phyloP scores from a whole-genome alignment of 192 early-diverging fungal genomes.

The Phycomyces blakesleeanus region DNA sequence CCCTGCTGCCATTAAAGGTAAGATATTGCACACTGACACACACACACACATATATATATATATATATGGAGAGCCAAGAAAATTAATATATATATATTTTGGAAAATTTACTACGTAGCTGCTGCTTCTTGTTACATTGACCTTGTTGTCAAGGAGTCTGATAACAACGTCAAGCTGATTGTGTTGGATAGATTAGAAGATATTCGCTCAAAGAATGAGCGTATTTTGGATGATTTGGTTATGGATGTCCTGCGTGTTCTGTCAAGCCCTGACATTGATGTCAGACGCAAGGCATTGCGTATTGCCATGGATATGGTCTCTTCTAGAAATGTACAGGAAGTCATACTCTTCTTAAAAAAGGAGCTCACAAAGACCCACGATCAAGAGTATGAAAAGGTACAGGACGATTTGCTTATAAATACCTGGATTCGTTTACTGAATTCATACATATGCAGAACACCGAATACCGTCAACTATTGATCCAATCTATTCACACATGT shows the following conservation, averaged over 20 bases:
- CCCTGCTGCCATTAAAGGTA: constrained; percentile 86
- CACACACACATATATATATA: too few species aligned
- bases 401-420: neutral
- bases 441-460: constrained; percentile 52
- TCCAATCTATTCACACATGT: constrained; percentile 93
- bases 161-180: constrained; percentile 98
- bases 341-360: constrained; percentile 91
- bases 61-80: too few species aligned
- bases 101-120: constrained; percentile 44
- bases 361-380: constrained; percentile 92
- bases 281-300: constrained; percentile 80
- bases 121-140: constrained; percentile 90
- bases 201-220: constrained; percentile 83
- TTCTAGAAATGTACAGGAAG: constrained; percentile 88
- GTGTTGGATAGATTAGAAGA: constrained; percentile 89
- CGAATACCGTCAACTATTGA: constrained; percentile 93
- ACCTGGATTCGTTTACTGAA: too few species aligned
- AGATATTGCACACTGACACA: neutral
- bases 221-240: constrained; percentile 87
- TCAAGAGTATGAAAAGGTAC: constrained; percentile 83
- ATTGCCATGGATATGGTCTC: constrained; percentile 92
- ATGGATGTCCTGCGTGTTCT: constrained; percentile 96
- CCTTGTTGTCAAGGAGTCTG: constrained; percentile 87
- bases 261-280: constrained; percentile 89
- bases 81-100: neutral